Percentiles rank a stretch among this genome's conserved stretches.
phyloP scores from a whole-genome alignment of 2,329 filamentous ascomycete genomes.

The Aspergillus ochraceoroseus region DNA sequence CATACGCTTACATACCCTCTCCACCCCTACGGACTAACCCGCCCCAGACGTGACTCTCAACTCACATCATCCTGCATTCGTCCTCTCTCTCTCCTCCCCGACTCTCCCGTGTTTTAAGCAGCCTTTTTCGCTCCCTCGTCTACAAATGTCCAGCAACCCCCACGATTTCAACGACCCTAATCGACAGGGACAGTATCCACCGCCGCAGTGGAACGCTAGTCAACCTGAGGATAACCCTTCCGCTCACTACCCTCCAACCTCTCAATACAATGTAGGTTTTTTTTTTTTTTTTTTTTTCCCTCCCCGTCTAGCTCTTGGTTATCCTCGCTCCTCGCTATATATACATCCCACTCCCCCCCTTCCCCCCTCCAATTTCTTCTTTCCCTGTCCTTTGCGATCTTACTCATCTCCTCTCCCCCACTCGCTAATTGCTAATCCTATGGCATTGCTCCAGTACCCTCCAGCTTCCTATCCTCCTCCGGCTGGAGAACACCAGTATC shows the following conservation, averaged over 20 bases:
- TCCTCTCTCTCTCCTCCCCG: constrained; percentile 24
- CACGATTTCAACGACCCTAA: constrained; percentile 40
- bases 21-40: constrained; percentile 13
- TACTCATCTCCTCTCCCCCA: constrained; percentile 4
- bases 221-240: constrained; percentile 39
- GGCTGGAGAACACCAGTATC: constrained; percentile 31
- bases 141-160: constrained; percentile 44
- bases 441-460: constrained; percentile 26
- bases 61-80: constrained; percentile 31
- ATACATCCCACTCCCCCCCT: constrained; percentile 9
- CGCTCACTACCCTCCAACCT: constrained; percentile 31
- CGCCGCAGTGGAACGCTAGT: constrained; percentile 39
- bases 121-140: constrained; percentile 21
- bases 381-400: constrained; percentile 1
- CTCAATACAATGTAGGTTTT: constrained; percentile 38
- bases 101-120: constrained; percentile 23
- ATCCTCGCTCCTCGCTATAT: constrained; percentile 11
- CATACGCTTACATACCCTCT: constrained; percentile 14
- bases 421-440: constrained; percentile 5
- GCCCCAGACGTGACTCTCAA: constrained; percentile 23
- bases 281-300: not conserved
- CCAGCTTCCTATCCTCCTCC: constrained; percentile 33
- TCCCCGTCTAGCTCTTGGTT: constrained; percentile 1
- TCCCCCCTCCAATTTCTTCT: constrained; percentile 2
- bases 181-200: constrained; percentile 46